Evolutionary conservation across 768 basidiomycete species (phyloP), one percentile per base, ranked within the genome.

Genomic region (Serendipita vermifera): DNA sequence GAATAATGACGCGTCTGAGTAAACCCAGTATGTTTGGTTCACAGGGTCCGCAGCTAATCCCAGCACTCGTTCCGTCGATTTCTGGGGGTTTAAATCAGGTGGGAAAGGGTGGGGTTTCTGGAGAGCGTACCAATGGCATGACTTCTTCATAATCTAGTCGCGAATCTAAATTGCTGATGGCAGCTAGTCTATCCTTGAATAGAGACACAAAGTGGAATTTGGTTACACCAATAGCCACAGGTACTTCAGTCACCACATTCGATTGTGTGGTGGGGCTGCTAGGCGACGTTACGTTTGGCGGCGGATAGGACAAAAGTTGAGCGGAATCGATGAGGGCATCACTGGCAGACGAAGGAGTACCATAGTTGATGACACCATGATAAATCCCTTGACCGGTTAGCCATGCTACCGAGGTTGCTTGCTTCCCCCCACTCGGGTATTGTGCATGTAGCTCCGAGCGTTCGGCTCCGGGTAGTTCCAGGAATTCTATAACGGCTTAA

Each of bases 151-250:
- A 93, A 3, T 85, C 80, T 24, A 85, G 68, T 60, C 80, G 78
- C 60, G 93, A 88, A 61, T 90, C 82, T 48, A 97, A 72, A 57
- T 78, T 78, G 57, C 85, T 88, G 32, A 97, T 74, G 3, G 80
- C 90, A 13, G 81, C 71, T 7, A 97, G 74, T 39, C 83, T 75
- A 63, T 93, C 85, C 38, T 73, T 73, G 70, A 90, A 94, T 3
- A 98, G 72, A 3, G 97, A 68, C 17, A 99, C 70, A 64, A 92
- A 89, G 65, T 99, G 96, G 65, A 87, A 96, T 64, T 94, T 87
- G 0, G 93, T 94, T 55, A 96, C 71, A 7, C 82, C 76, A 64
- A 94, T 79, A 2, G 90, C 87, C 3, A 80, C 60, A 0, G 94
- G 93, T 14, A 77, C 64, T 54, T 79, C 75, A 4, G 63, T 57